Evolutionary conservation across 176 grass and related monocot species (phyloP).

Genomic region (Saccharum spontaneum): DNA sequence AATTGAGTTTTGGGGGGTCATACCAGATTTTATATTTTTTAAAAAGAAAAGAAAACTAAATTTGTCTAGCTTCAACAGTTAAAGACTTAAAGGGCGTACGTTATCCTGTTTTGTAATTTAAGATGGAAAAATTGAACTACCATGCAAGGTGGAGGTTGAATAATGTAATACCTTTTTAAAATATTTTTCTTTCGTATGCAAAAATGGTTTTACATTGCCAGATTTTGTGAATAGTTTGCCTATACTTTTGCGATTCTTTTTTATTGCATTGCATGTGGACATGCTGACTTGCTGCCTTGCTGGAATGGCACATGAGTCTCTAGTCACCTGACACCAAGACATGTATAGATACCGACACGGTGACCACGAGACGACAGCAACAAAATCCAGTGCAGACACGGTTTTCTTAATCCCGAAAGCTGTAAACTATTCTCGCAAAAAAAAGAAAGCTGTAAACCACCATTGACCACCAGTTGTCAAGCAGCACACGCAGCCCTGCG

Average conservation of each 20-base stretch:
- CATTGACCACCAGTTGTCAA: constrained; percentile 17
- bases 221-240: neutral
- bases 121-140: neutral
- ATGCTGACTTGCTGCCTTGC: neutral
- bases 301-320: constrained; percentile 15
- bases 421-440: neutral
- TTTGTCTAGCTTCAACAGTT: no score
- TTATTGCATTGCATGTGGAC: neutral
- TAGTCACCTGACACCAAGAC: constrained; percentile 8
- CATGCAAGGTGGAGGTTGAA: neutral
- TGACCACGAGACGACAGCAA: constrained; percentile 15
- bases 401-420: constrained; percentile 21
- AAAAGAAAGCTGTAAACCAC: constrained; percentile 17
- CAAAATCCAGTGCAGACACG: neutral
- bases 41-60: no score
- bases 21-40: no score
- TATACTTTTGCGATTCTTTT: neutral
- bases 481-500: neutral
- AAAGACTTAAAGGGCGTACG: no score
- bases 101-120: neutral
- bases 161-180: neutral
- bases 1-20: no score
- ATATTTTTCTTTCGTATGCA: neutral
- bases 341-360: constrained; percentile 1
- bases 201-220: neutral